Evolutionary conservation across 1,284 basidiomycete species (phyloP).

Genomic region (Earliella scabrosa): DNA sequence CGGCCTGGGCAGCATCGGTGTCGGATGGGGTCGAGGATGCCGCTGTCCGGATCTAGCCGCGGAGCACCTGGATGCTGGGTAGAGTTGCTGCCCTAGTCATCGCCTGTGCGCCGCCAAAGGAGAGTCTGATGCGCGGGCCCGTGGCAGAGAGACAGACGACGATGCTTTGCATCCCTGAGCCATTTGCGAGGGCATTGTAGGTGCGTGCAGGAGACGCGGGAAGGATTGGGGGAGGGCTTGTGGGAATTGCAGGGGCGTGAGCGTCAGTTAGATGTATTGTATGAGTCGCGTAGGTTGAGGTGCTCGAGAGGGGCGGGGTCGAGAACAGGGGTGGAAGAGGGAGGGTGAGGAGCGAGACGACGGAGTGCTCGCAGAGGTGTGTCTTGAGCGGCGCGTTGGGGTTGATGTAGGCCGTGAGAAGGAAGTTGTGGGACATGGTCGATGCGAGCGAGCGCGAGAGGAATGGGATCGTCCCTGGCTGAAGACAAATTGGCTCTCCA

Average conservation of each 20-base stretch:
- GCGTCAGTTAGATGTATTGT: constrained; percentile 74
- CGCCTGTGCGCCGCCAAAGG: constrained; percentile 65
- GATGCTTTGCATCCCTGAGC: constrained; percentile 60
- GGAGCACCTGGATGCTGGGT: constrained; percentile 69
- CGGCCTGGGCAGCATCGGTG: constrained; percentile 50
- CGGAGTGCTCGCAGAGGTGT: constrained; percentile 69
- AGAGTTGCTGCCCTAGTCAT: constrained; percentile 73
- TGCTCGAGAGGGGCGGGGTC: constrained; percentile 78
- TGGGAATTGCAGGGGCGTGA: constrained; percentile 74
- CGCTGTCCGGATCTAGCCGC: constrained; percentile 61
- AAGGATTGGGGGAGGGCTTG: constrained; percentile 74
- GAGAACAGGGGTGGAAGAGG: constrained; percentile 57
- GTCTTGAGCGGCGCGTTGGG: constrained; percentile 68
- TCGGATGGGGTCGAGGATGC: constrained; percentile 44
- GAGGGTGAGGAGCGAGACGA: constrained; percentile 74
- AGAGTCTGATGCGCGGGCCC: constrained; percentile 70
- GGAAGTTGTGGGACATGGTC: constrained; percentile 79
- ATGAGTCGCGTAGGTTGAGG: constrained; percentile 62
- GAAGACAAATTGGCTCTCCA: constrained; percentile 30
- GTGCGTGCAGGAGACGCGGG: constrained; percentile 60
- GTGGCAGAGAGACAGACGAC: constrained; percentile 73
- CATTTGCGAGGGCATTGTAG: constrained; percentile 42
- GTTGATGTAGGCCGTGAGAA: constrained; percentile 75
- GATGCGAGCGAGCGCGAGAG: constrained; percentile 59
- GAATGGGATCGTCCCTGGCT: too few relatives aligned